These are phyloP conservation scores for Lavandula angustifolia DNA, from an alignment of 257 asterid genomes.

Conservation along the genomic window DNA sequence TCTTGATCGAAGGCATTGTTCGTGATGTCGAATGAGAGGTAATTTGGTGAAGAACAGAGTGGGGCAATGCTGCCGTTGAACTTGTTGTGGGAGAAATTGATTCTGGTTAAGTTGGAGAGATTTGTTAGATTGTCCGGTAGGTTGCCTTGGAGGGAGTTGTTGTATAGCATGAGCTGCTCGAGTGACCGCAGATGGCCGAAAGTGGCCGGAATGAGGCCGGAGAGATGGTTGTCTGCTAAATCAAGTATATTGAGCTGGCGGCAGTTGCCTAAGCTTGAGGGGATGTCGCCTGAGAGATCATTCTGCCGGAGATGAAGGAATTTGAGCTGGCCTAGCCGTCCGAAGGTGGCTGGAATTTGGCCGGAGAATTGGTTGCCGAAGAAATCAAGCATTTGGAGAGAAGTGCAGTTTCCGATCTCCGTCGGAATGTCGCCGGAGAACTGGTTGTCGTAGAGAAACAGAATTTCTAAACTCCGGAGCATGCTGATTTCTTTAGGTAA, in stretches of 20 bases:
- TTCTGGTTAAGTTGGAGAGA: slow-evolving; percentile 68
- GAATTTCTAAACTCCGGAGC: slow-evolving; percentile 65
- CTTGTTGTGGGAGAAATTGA: slow-evolving; percentile 72
- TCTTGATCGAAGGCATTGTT: slow-evolving; percentile 68
- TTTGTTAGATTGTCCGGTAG: slow-evolving; percentile 59
- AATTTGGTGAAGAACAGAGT: slow-evolving; percentile 58
- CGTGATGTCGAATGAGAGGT: slow-evolving; percentile 79
- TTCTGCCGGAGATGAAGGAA: slow-evolving; percentile 84
- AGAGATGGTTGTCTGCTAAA: slow-evolving; percentile 77
- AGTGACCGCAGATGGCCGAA: slow-evolving; percentile 63
- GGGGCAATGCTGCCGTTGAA: slow-evolving; percentile 73
- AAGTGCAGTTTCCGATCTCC: slow-evolving; percentile 78
- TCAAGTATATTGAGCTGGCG: slow-evolving; percentile 60
- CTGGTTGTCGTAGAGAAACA: slow-evolving; percentile 73
- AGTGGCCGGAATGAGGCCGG: slow-evolving; percentile 69
- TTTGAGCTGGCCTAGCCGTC: slow-evolving; percentile 61
- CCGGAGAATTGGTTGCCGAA: slow-evolving; percentile 77
- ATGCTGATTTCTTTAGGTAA: slow-evolving; percentile 75
- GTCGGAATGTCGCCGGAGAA: slow-evolving; percentile 72
- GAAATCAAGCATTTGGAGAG: slow-evolving; percentile 75
- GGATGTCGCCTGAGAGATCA: slow-evolving; percentile 76
- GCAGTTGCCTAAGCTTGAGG: slow-evolving; percentile 73
- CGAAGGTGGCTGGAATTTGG: slow-evolving; percentile 61
- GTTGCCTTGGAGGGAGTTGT: slow-evolving; percentile 75
- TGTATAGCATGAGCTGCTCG: slow-evolving; percentile 78